Evolutionary conservation across 2,329 filamentous ascomycete species (phyloP), one percentile per base, ranked within the genome.

Genomic region (Helotiales sp.): DNA sequence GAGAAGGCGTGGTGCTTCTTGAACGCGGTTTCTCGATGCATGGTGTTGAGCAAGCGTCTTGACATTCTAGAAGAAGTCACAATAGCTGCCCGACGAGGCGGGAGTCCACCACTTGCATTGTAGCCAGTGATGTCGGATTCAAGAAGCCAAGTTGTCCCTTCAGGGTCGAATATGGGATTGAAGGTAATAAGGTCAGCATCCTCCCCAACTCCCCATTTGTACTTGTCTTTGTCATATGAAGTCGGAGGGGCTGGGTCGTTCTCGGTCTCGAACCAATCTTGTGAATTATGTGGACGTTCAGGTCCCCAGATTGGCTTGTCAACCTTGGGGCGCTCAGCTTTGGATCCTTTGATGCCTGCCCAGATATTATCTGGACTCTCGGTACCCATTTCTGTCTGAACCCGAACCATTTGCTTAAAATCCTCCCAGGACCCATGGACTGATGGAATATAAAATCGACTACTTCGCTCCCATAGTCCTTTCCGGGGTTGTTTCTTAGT

Each of bases 141-240:
- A 6, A 95, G 88, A 20, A 90, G 81, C 95, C 95, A 98, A 0
- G 88, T 92, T 0, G 94, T 97, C 68, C 91, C 89, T 43, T 93
- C 89, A 0, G 95, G 94, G 76, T 98, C 91, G 80, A 95, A 98
- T 70, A 98, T 89, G 10, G 95, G 95, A 76, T 94, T 96, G 69
- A 98, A 88, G 0, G 93, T 93, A 76, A 98, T 95, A 72, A 96
- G 87, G 78, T 98, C 95, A 11, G 95, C 93, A 67, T 96, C 91
- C 79, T 97, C 95, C 63, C 87, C 92, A 0, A 96, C 91, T 34
- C 95, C 95, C 94, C 95, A 97, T 60, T 84, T 79, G 77, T 94
- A 93, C 71, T 90, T 87, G 76, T 97, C 93, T 69, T 91, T 90
- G 60, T 95, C 92, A 73, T 92, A 89, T 1, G 83, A 83, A 0